A percentile compares a stretch with the other conserved stretches of the same genome.
Conservation (phyloP, 176 grass and related monocot species). For the Aechmea fasciata region DNA sequence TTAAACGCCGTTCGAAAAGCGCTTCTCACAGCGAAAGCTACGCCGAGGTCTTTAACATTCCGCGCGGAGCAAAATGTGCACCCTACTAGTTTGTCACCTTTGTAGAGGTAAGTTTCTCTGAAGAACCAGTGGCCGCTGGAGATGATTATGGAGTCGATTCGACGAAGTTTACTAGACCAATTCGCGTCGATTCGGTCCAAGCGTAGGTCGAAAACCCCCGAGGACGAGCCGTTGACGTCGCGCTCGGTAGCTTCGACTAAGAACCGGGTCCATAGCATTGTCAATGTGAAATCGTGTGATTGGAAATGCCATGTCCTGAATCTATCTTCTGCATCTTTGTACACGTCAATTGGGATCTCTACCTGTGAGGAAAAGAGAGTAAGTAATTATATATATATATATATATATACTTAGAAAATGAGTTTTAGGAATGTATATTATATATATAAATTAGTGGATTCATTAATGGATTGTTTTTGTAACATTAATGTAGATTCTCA, state of each 20-base stretch:
- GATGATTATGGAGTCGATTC: slow-evolving; percentile 15
- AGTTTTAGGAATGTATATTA: too few relatives aligned
- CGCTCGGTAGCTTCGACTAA: slow-evolving; percentile 12
- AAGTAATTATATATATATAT: too few relatives aligned
- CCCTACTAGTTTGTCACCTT: slow-evolving; percentile 15
- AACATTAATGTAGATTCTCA: too few relatives aligned
- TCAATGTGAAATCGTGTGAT: slow-evolving; percentile 30
- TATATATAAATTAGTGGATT: too few relatives aligned
- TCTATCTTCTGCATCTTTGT: slow-evolving; percentile 16
- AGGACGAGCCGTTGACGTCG: slow-evolving; percentile 5
- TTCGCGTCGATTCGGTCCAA: slow-evolving; percentile 17
- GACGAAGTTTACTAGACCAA: slow-evolving; percentile 15
- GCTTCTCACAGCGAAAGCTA: not conserved
- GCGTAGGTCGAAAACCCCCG: not conserved
- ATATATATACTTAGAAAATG: too few relatives aligned
- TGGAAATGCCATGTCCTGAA: slow-evolving; percentile 29
- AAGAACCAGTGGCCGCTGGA: slow-evolving; percentile 28
- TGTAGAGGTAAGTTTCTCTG: slow-evolving; percentile 17
- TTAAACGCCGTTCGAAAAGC: slow-evolving; percentile 22
- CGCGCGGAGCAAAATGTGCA: slow-evolving; percentile 4
- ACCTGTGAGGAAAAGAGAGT: slow-evolving; percentile 14
- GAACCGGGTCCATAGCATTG: slow-evolving; percentile 17
- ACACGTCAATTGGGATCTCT: slow-evolving; percentile 19
- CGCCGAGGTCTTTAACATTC: slow-evolving; percentile 9
- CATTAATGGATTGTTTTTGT: too few relatives aligned